Base-by-base conservation (phyloP, 2,329 filamentous ascomycete genomes). In the Colletotrichum zoysiae region DNA sequence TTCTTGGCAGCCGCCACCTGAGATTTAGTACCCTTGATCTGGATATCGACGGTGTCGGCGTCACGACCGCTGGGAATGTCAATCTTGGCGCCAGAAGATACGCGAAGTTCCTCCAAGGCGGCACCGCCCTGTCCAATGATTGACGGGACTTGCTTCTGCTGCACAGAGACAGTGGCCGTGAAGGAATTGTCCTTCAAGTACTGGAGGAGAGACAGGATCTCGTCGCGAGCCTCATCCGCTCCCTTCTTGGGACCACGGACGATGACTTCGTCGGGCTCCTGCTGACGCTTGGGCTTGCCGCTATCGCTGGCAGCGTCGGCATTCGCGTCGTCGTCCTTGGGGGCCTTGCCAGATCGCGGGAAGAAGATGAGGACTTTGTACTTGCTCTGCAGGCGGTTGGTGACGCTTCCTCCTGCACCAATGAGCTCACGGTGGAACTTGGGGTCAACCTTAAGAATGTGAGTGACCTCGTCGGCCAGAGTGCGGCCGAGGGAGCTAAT, bases 301-400 rank as follows among this genome's bases (percentile, higher is more conserved):
- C 85, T 85, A 71, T 95, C 92, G 74, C 91, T 92, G 38, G 87
- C 86, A 48, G 88, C 91, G 76, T 95, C 95, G 18, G 86, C 88
- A 74, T 88, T 88, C 70, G 91, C 88, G 68, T 97, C 94, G 72
- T 97, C 94, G 71, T 96, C 93, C 71, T 88, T 86, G 64, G 81
- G 83, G 60, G 87, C 85, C 79, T 95, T 93, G 51, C 85, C 84
- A 8, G 86, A 86, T 65, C 87, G 87, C 14, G 96, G 96, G 86
- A 99, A 99, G 84, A 98, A 95, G 77, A 99, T 96, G 74, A 95
- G 91, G 53, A 99, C 96, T 79, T 93, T 92, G 86, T 99, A 98
- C 58, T 95, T 92, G 67, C 92, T 94, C 83, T 99, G 95, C 33
- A 99, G 89, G 75, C 93, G 92, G 84, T 96, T 96, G 78, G 99